Base-by-base conservation (phyloP, 2,329 filamentous ascomycete genomes). In the Cladosporium sp. region DNA sequence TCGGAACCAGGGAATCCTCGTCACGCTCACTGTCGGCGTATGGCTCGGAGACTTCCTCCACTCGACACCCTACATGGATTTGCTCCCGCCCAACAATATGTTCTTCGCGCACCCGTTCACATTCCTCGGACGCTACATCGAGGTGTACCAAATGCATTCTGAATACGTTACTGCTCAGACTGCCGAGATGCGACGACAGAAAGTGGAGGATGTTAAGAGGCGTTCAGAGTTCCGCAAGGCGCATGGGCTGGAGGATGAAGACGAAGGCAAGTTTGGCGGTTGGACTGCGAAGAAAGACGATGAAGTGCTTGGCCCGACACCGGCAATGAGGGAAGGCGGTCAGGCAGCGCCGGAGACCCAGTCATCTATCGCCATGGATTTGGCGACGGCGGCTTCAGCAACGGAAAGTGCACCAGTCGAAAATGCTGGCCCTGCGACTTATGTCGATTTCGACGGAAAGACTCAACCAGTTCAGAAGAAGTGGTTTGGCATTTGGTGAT, bases 201-300 rank as follows among this genome's bases (percentile, higher is more conserved):
- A 83, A 60, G 78, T 89, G 52, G 89, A 95, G 60, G 93, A 98
- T 72, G 85, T 93, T 28, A 81, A 85, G 69, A 95, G 96, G 81
- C 80, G 92, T 63, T 81, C 81, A 56, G 84, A 87, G 70, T 98
- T 89, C 72, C 83, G 91, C 63, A 85, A 89, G 71, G 89, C 86
- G 56, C 89, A 95, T 75, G 90, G 89, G 9, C 70, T 95, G 64
- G 85, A 90, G 68, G 74, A 79, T 61, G 76, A 55, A 10, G 78
- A 54, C 14, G 61, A 63, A 63, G 74, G 64, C 3, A 54, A 80
- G 48, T 76, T 84, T 62, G 75, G 74, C 7, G 73, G 74, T 3
- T 76, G 75, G 74, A 72, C 67, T 10, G 68, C 71, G 16, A 69
- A 65, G 56, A 56, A 41, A 4, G 58, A 74, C 59, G 65, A 65